Percentiles rank a stretch among this genome's conserved stretches.
phyloP scores from a whole-genome alignment of 768 basidiomycete species.

The Lactarius sp. region DNA sequence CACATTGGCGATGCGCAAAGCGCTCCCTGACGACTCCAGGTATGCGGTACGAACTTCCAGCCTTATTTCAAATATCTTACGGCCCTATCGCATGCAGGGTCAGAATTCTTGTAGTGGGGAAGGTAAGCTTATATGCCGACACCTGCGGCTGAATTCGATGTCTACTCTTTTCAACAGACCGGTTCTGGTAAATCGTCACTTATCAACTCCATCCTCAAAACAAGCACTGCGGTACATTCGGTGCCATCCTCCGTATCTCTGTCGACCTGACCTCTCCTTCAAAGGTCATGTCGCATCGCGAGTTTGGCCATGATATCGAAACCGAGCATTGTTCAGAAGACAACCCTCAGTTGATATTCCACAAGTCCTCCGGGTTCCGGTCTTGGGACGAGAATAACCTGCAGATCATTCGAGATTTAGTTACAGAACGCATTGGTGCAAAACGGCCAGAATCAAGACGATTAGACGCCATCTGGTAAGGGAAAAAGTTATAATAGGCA shows the following conservation, averaged over 20 bases:
- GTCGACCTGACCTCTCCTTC: not conserved
- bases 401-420: not conserved
- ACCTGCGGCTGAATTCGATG: not conserved
- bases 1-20: no score
- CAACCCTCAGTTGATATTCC: not conserved
- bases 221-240: not conserved
- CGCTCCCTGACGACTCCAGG: no score
- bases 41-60: no score
- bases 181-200: slow-evolving; percentile 1
- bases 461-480: slow-evolving; percentile 8
- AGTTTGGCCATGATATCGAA: not conserved
- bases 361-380: not conserved
- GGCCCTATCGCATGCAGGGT: not conserved
- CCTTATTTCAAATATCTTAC: no score
- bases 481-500: not conserved
- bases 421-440: not conserved
- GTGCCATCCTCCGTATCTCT: not conserved
- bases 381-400: not conserved
- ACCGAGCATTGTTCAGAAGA: not conserved
- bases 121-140: not conserved
- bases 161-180: not conserved
- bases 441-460: not conserved
- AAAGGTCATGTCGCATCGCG: not conserved
- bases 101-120: slow-evolving; percentile 5
- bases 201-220: not conserved